phyloP scores from a whole-genome alignment of 345 rosid species.

The Moricandia moricandioides region DNA sequence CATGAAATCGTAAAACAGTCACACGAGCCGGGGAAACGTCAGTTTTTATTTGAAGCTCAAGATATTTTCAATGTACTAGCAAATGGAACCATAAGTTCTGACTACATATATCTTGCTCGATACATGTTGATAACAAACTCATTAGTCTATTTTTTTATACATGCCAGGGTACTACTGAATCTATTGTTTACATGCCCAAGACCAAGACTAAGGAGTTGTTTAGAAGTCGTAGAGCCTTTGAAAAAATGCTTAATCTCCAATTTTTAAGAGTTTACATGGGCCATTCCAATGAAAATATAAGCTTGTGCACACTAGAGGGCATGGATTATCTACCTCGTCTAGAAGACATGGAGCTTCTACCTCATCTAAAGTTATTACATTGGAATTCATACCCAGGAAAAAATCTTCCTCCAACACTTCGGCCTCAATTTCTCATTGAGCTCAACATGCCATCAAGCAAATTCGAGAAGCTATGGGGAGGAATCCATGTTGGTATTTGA shows the following conservation, averaged over 20 bases:
- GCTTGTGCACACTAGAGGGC: neutral
- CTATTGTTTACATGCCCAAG: no score
- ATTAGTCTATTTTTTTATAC: neutral
- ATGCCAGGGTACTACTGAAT: constrained; percentile 1
- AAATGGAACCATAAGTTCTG: neutral
- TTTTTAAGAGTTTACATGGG: neutral
- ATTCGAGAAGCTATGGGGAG: neutral
- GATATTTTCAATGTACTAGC: neutral
- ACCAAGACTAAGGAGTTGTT: neutral
- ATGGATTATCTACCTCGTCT: neutral
- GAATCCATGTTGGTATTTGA: neutral
- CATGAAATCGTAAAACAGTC: constrained; percentile 6
- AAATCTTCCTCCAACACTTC: neutral
- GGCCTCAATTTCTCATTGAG: neutral
- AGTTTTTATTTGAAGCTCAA: constrained; percentile 21
- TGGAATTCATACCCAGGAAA: neutral
- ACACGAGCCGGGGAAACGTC: constrained; percentile 19
- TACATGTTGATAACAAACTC: neutral
- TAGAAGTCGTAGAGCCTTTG: neutral
- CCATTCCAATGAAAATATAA: neutral
- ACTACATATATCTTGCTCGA: neutral
- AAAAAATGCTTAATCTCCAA: neutral
- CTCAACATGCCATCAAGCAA: neutral
- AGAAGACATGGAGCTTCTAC: neutral
- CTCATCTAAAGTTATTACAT: neutral